These are phyloP conservation scores for Termitomyces sp. DNA, from an alignment of 768 basidiomycete species.

Conservation along the genomic window DNA sequence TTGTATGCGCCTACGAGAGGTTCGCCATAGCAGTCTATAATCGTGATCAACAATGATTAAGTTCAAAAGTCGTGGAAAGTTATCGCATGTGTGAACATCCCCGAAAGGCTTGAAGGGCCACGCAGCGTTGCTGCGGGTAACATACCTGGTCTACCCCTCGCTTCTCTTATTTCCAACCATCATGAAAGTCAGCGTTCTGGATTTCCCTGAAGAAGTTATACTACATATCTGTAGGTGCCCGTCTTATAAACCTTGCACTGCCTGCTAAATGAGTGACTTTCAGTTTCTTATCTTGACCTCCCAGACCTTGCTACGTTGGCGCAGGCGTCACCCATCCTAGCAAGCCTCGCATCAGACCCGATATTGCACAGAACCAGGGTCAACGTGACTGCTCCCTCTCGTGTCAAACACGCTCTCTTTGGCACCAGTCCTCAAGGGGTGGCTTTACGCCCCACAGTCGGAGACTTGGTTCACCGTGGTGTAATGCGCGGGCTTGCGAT, in stretches of 20 bases:
- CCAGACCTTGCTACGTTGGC: constrained; percentile 59
- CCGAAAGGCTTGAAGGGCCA: neutral
- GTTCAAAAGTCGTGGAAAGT: neutral
- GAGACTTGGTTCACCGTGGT: constrained; percentile 62
- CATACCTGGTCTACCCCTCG: neutral
- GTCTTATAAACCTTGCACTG: neutral
- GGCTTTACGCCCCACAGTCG: constrained; percentile 55
- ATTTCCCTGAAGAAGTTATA: constrained; percentile 50
- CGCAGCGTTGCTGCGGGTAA: neutral
- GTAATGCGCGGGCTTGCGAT: constrained; percentile 66
- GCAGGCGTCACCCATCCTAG: constrained; percentile 40
- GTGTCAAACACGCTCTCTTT: constrained; percentile 61
- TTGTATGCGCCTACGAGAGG: neutral
- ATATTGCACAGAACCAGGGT: constrained; percentile 59
- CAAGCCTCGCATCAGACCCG: constrained; percentile 51
- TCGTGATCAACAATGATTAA: neutral
- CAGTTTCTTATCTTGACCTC: constrained; percentile 68
- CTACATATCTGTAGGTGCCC: constrained; percentile 49
- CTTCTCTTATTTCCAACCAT: constrained; percentile 1
- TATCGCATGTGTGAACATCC: neutral
- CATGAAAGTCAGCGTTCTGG: constrained; percentile 21
- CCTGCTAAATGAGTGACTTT: neutral
- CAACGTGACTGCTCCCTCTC: constrained; percentile 58
- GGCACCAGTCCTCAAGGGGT: constrained; percentile 49
- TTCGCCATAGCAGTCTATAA: neutral